Conservation (phyloP, 805 yeast species). For the Starmera pachycereana region DNA sequence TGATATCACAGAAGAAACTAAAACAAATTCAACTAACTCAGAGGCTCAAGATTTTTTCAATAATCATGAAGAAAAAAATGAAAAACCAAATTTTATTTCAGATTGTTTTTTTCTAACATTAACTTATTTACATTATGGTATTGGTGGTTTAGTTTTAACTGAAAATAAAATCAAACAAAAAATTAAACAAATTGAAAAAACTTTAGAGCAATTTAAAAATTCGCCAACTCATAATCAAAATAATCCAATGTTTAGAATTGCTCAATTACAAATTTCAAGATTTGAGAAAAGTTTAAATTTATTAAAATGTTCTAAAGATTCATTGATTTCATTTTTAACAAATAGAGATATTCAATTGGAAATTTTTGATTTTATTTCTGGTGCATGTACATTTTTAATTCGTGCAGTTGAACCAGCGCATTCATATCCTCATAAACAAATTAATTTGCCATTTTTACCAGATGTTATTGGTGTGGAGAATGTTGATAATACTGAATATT, state of each 20-base stretch:
- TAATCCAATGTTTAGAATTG: conserved; percentile 20
- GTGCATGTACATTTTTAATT: conserved; percentile 62
- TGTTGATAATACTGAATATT: conserved; percentile 64
- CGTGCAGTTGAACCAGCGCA: conserved; percentile 68
- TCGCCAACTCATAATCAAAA: conserved; percentile 3
- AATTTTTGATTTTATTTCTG: conserved; percentile 67
- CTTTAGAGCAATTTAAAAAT: conserved; percentile 18
- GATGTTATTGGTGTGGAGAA: conserved; percentile 53
- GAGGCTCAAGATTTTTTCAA: conserved; percentile 55
- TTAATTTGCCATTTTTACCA: conserved; percentile 49
- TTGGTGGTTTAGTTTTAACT: conserved; percentile 62
- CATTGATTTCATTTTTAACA: conserved; percentile 53
- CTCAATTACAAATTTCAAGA: conserved; percentile 36
- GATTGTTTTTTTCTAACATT: conserved; percentile 77
- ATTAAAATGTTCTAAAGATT: conserved; percentile 36
- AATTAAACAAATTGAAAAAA: conserved; percentile 34
- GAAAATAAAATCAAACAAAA: conserved; percentile 46
- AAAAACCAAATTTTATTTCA: conserved; percentile 69
- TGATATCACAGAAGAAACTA: conserved; percentile 72
- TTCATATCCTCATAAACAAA: conserved; percentile 39
- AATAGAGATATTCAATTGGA: conserved; percentile 50
- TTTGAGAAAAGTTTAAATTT: conserved; percentile 31
- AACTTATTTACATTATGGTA: conserved; percentile 78
- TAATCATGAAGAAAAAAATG: conserved; percentile 24
- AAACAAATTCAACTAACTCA: conserved; percentile 63